Base-by-base conservation (phyloP, 495 filamentous ascomycete species). In the Acidiella bohemica region DNA sequence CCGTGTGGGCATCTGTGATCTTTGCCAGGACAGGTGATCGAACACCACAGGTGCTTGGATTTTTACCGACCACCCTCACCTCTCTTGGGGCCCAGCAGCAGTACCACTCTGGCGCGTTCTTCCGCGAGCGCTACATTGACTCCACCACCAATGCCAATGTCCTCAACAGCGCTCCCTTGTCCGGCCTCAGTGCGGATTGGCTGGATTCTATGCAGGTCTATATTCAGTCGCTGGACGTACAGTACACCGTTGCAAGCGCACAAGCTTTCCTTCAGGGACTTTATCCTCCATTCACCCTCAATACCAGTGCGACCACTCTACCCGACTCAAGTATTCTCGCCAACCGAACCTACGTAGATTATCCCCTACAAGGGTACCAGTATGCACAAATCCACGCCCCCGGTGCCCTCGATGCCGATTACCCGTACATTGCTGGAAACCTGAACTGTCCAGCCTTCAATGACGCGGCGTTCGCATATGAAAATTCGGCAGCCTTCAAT, bases 221-320 rank as follows among this genome's bases (percentile, higher is more conserved):
- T 16, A 56, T 72, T 26, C 36, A 61, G n/a, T 55, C 68, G 0
- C 59, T 60, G 6, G 61, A 69, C 25, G 58, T 72, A 39, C 61
- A 70, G 32, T 65, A 65, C 39, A 61, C 67, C 12, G 55, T 67
- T 34, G 73, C 64, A 14, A 80, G 80, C 4, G 80, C 79, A 1
- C 67, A 77, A 49, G 80, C 75, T 5, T 92, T 88, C 53, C 66
- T 88, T 53, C 81, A 87, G 61, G 83, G 78, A 7, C 63, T 92
- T 7, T 93, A 92, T 53, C 83, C 84, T 12, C 81, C 84, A 2
- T 44, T 46, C 34, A 64, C 72, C 16, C 50, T 58, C 14, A 54
- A 61, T 13, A 48, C 55, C 10, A 58, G 55, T 32, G 59, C 65
- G 14, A 51, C 60, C 17, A 64, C 67, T 33, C 22, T 51, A 10